Conservation (phyloP, 176 grass and related monocot genomes). For the Avena atlantica region DNA sequence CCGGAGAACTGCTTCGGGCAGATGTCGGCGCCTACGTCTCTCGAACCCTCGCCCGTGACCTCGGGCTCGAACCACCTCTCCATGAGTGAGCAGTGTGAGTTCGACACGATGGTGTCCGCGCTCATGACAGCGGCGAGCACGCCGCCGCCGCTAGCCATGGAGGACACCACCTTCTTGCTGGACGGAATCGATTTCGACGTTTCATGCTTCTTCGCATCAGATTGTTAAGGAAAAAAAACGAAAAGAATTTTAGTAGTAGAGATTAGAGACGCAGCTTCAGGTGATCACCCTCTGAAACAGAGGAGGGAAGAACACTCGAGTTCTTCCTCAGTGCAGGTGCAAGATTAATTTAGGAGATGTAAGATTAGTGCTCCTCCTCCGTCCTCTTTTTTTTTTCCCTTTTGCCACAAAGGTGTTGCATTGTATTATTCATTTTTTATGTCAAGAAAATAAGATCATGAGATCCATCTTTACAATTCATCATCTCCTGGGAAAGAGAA, state of each 20-base stretch:
- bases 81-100: conserved; percentile 10
- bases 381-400: neutral
- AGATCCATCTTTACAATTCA: neutral
- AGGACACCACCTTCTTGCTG: conserved; percentile 43
- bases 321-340: conserved; percentile 41
- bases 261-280: neutral
- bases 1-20: conserved; percentile 32
- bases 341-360: conserved; percentile 24
- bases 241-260: conserved; percentile 2
- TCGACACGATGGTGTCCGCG: conserved; percentile 48
- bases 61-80: conserved; percentile 52
- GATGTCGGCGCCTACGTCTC: conserved; percentile 37
- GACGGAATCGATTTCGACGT: conserved; percentile 29
- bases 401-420: neutral
- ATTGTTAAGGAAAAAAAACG: neutral
- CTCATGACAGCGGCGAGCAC: conserved; percentile 37
- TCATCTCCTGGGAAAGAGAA: neutral
- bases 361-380: neutral
- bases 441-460: conserved; percentile 43
- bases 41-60: conserved; percentile 54
- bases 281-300: conserved; percentile 32
- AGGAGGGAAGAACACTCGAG: conserved; percentile 58
- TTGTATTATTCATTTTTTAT: conserved; percentile 43
- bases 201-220: conserved; percentile 44
- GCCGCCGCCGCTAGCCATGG: conserved; percentile 24